Evolutionary conservation across 192 early-diverging fungal genomes (phyloP), one percentile per base, ranked within the genome.

Genomic region (Backusella tuberculispora): DNA sequence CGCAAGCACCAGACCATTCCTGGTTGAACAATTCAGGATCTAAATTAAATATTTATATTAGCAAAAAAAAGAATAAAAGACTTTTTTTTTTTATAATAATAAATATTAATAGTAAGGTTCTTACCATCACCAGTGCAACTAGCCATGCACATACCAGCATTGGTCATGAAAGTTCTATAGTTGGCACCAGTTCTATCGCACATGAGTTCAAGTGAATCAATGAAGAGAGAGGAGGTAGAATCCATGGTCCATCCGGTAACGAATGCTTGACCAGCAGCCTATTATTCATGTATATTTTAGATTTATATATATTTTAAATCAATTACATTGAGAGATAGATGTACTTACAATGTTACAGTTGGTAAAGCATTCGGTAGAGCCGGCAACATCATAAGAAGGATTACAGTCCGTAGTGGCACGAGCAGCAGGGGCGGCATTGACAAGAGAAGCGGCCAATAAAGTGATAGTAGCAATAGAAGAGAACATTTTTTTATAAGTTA

Each of bases 131-230:
- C 24, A 40, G 69, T 48, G 70, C 80, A 81, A 10, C 26, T 21
- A 2, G 48, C 26, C 40, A 72, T 69, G 48, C 80, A 81, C 19
- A 68, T 66, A 66, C 80, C 76, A 45, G 73, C 73, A 7, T 48
- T 12, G 17, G 66, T 63, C 73, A 78, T 78, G 50, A 66, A 81
- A 6, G 29, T 19, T 0, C 41, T 47, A 56, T 78, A 81, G 2
- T 46, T 63, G 44, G 77, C 64, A 47, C 76, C 66, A 7, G 15
- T 45, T 15, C 73, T 77, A 5, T 81, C 73, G 41, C 78, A 74
- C 41, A 68, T 74, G 42, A 71, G 47, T 10, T 24, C 42, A 26
- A 81, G 46, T 14, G 76, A 81, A 3, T 24, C 42, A 13, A 81
- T 67, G 50, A 78, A 78, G 50, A 75, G 13, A 24, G 76, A 43